Base-by-base conservation (phyloP, 2,329 filamentous ascomycete genomes). In the Aspergillus phoenicis region DNA sequence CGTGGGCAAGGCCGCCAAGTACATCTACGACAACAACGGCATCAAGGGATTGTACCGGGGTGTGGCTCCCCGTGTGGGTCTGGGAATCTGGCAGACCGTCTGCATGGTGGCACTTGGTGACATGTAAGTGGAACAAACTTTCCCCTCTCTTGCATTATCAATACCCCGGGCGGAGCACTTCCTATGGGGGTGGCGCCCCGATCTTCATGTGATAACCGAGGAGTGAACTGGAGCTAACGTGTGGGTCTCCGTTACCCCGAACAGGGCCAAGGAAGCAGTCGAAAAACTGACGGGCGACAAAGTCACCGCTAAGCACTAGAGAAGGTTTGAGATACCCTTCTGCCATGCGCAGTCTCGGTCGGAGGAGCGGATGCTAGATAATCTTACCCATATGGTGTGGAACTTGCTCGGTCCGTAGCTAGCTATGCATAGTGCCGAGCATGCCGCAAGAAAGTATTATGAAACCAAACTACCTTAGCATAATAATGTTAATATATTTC, bases 21-120 rank as follows among this genome's bases (percentile, higher is more conserved):
- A 99, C 82, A 98, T 99, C 78, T 98, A 98, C 83, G 75, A 85
- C 69, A 87, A 86, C 76, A 97, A 96, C 80, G 95, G 95, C 63
- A 52, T 98, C 74, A 90, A 88, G 83, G 95, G 95, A 74, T 84
- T 99, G 68, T 99, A 99, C 85, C 91, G 95, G 75, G 95, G 95
- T 75, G 94, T 99, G 66, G 85, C 92, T 69, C 95, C 95, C 71
- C 89, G 95, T 78, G 93, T 99, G 77, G 93, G 93, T 70, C 88
- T 99, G 66, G 90, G 95, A 76, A 87, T 99, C 82, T 99, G 95
- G 95, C 95, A 99, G 86, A 99, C 95, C 64, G 90, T 99, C 75
- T 99, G 95, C 86, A 99, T 99, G 95, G 95, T 99, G 81, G 95
- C 94, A 74, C 85, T 98, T 80, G 95, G 95, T 81, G 95, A 98